phyloP scores from a whole-genome alignment of 2,329 filamentous ascomycete genomes.

The Colletotrichum sp. region DNA sequence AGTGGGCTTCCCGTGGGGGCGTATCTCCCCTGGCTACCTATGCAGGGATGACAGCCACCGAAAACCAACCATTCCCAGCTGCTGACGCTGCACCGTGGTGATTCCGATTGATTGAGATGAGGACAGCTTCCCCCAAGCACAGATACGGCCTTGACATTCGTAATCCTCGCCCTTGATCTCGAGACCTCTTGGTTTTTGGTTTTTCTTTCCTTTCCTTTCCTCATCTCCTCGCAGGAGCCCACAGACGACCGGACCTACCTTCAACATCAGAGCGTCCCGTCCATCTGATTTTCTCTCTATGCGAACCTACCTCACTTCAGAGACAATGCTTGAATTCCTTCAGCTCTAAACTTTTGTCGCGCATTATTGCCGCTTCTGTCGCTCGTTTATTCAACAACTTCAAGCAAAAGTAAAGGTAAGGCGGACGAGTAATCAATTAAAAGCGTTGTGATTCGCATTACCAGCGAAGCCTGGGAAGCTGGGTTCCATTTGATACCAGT shows the following conservation, averaged over 20 bases:
- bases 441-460: not conserved
- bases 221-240: not conserved
- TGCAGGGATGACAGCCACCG: constrained; percentile 16
- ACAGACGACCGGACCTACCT: not conserved
- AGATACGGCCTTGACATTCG: not conserved
- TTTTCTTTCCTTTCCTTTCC: not conserved
- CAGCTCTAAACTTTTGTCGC: constrained; percentile 9
- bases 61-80: constrained; percentile 11
- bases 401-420: not conserved
- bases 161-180: constrained; percentile 6
- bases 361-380: constrained; percentile 18
- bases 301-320: not conserved
- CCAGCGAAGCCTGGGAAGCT: not conserved
- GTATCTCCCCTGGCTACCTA: not conserved
- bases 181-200: not conserved
- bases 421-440: not conserved
- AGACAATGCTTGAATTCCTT: constrained; percentile 10
- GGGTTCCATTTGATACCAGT: constrained; percentile 1
- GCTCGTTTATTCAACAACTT: constrained; percentile 3
- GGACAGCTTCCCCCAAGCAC: constrained; percentile 8
- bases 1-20: constrained; percentile 13
- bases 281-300: constrained; percentile 12
- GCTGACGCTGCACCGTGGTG: constrained; percentile 18
- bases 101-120: constrained; percentile 17
- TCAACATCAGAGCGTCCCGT: constrained; percentile 14